Evolutionary conservation across 208 protist genomes (phyloP).

Genomic region (Cochliopodium minus): DNA sequence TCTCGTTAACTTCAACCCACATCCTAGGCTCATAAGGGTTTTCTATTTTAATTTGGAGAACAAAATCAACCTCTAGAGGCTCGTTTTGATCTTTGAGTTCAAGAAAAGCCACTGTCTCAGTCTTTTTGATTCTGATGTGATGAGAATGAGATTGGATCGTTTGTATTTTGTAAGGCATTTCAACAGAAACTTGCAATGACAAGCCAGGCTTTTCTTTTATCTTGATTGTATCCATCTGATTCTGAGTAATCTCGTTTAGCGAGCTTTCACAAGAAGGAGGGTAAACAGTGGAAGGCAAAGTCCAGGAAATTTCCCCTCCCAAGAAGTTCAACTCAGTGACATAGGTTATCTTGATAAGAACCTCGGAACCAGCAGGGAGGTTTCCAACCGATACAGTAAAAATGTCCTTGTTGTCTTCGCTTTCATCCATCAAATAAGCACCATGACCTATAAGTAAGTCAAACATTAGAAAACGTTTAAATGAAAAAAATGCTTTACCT

Average conservation of each 20-base stretch:
- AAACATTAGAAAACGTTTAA: too few relatives aligned
- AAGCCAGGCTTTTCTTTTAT: neutral
- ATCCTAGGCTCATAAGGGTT: slow-evolving; percentile 12
- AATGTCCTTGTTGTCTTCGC: slow-evolving; percentile 20
- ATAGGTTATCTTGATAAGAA: slow-evolving; percentile 21
- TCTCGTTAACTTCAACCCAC: slow-evolving; percentile 16
- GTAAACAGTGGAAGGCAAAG: slow-evolving; percentile 10
- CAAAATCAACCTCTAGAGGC: slow-evolving; percentile 11
- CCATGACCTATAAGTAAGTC: too few relatives aligned
- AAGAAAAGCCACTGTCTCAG: neutral
- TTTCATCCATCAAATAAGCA: slow-evolving; percentile 26
- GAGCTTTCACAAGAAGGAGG: slow-evolving; percentile 5
- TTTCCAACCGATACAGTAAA: slow-evolving; percentile 26
- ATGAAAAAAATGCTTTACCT: too few relatives aligned
- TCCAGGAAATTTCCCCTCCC: slow-evolving; percentile 13
- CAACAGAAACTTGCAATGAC: slow-evolving; percentile 11
- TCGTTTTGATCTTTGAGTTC: slow-evolving; percentile 2
- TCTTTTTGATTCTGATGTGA: slow-evolving; percentile 4
- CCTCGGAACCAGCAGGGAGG: slow-evolving; percentile 15
- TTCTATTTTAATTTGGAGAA: slow-evolving; percentile 8
- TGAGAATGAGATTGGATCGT: slow-evolving; percentile 4
- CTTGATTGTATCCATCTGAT: neutral
- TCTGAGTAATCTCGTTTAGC: neutral
- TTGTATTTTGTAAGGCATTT: slow-evolving; percentile 18
- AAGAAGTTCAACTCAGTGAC: slow-evolving; percentile 15